Percentiles rank a stretch among this genome's conserved stretches.
Evolutionary conservation across 2,329 filamentous ascomycete genomes (phyloP).

Genomic region (Arthrobotrys iridis): DNA sequence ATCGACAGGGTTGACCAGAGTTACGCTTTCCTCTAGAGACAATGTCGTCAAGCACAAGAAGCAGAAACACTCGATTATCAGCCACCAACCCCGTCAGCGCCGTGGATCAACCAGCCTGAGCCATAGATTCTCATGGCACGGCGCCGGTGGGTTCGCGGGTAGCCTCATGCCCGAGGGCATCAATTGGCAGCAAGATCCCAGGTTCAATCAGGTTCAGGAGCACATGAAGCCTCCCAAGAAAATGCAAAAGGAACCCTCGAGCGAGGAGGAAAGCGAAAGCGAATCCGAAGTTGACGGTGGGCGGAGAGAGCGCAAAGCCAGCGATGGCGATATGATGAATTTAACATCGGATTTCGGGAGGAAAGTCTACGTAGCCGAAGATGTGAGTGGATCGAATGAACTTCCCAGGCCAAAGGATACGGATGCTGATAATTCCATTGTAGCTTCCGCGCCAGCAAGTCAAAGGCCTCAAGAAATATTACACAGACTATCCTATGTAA

Average conservation of each 20-base stretch:
- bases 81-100: constrained; percentile 47
- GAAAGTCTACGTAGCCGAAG: constrained; percentile 52
- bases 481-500: constrained; percentile 53
- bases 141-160: constrained; percentile 20
- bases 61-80: constrained; percentile 56
- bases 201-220: constrained; percentile 49
- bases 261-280: constrained; percentile 35
- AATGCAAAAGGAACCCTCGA: constrained; percentile 31
- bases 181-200: constrained; percentile 48
- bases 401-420: too few species aligned
- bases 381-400: constrained; percentile 49
- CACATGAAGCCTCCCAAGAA: constrained; percentile 45
- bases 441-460: constrained; percentile 51
- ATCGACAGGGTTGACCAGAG: neutral
- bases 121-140: constrained; percentile 51
- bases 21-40: constrained; percentile 46
- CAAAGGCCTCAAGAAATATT: constrained; percentile 52
- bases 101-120: constrained; percentile 40
- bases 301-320: constrained; percentile 25
- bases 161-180: constrained; percentile 43
- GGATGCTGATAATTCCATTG: neutral
- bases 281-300: constrained; percentile 18
- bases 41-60: constrained; percentile 59
- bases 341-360: constrained; percentile 50
- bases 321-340: constrained; percentile 52